Percentiles rank a stretch among this genome's conserved stretches.
Conservation (phyloP, 768 basidiomycete species). For the Lyophyllum atratum region DNA sequence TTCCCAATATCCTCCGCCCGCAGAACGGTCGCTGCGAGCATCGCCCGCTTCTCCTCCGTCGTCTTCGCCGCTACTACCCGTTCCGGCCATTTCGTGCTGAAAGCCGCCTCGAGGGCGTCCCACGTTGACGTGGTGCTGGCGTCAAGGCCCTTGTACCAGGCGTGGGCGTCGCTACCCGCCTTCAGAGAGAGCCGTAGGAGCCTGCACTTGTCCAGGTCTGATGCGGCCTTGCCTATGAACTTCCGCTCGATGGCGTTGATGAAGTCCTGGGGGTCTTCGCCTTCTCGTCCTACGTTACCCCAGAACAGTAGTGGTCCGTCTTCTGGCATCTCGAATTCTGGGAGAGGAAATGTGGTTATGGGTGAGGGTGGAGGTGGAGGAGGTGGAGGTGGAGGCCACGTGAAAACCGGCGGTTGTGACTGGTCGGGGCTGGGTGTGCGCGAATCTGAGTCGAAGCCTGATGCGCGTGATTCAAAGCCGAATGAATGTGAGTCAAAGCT, state of each 20-base stretch:
- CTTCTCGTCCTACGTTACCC: not conserved
- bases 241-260: slow-evolving; percentile 14
- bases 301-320: not conserved
- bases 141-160: slow-evolving; percentile 15
- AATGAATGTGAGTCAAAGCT: not conserved
- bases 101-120: slow-evolving; percentile 8
- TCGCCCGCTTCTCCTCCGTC: not conserved
- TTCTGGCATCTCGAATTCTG: not conserved
- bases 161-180: slow-evolving; percentile 4
- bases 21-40: slow-evolving; percentile 9
- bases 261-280: slow-evolving; percentile 22
- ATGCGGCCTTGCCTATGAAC: slow-evolving; percentile 1
- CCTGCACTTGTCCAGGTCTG: slow-evolving; percentile 11
- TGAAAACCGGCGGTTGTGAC: not conserved
- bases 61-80: slow-evolving; percentile 12
- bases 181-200: slow-evolving; percentile 12
- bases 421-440: not conserved
- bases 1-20: slow-evolving; percentile 17
- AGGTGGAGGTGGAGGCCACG: not conserved
- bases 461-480: no score
- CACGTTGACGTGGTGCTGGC: slow-evolving; percentile 9
- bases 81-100: slow-evolving; percentile 20
- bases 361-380: not conserved
- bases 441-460: not conserved
- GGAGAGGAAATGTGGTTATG: no score